Conservation (phyloP, 768 basidiomycete genomes). For the Pulveroboletus sp. region DNA sequence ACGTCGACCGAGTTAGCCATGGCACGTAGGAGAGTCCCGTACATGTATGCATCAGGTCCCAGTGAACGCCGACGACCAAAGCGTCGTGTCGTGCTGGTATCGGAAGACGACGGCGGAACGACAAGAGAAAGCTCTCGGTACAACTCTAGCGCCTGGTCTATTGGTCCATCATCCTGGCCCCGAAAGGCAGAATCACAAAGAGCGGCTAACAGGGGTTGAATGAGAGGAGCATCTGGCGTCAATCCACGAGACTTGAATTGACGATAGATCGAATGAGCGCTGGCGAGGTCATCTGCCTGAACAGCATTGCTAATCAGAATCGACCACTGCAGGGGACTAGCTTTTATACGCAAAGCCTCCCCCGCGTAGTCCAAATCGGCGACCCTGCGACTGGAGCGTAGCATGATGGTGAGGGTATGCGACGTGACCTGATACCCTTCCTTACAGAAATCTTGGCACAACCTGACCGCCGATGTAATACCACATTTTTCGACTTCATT, state of each 20-base stretch:
- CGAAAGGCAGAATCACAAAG: conserved; percentile 42
- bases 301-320: conserved; percentile 51
- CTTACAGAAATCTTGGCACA: conserved; percentile 32
- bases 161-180: conserved; percentile 35
- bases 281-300: conserved; percentile 33
- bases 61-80: conserved; percentile 33
- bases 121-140: conserved; percentile 45
- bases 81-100: conserved; percentile 4
- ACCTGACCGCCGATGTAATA: conserved; percentile 31
- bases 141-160: conserved; percentile 53
- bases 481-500: conserved; percentile 33
- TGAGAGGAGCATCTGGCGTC: conserved; percentile 45
- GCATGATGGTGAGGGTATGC: conserved; percentile 38
- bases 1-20: conserved; percentile 42
- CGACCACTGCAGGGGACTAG: conserved; percentile 48
- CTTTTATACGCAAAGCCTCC: conserved; percentile 37
- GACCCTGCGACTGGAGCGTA: conserved; percentile 39
- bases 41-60: conserved; percentile 52
- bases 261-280: conserved; percentile 50
- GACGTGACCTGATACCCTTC: conserved; percentile 32
- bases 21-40: conserved; percentile 49
- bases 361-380: conserved; percentile 43
- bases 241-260: conserved; percentile 42
- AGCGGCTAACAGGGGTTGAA: conserved; percentile 51
- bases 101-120: conserved; percentile 25